phyloP scores from a whole-genome alignment of 2,329 filamentous ascomycete genomes.

The Simplicillium sp. region DNA sequence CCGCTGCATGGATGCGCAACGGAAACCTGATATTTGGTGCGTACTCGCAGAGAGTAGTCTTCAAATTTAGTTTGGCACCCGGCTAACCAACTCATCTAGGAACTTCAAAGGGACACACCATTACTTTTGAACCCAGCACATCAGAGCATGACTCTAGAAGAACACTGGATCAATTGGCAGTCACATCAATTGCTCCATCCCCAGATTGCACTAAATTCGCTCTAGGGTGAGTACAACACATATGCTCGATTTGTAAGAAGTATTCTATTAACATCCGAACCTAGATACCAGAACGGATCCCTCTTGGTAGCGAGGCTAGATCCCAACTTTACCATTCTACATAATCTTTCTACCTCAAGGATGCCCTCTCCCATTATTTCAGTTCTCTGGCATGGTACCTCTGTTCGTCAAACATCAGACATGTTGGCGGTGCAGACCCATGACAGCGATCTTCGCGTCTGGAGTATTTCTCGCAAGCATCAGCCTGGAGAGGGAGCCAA shows the following conservation, averaged over 20 bases:
- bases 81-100: constrained; percentile 39
- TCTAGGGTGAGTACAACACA: constrained; percentile 60
- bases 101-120: constrained; percentile 85
- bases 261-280: constrained; percentile 10
- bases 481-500: constrained; percentile 67
- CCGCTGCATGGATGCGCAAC: constrained; percentile 92
- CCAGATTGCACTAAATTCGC: constrained; percentile 90
- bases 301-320: constrained; percentile 83
- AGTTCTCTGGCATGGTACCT: constrained; percentile 92
- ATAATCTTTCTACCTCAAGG: constrained; percentile 79
- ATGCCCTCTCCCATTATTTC: constrained; percentile 80
- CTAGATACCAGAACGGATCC: constrained; percentile 88
- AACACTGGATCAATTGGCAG: constrained; percentile 84
- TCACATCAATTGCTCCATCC: constrained; percentile 85
- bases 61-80: constrained; percentile 10
- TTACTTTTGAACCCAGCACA: constrained; percentile 86
- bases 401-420: constrained; percentile 90
- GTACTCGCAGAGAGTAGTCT: constrained; percentile 16
- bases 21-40: constrained; percentile 94
- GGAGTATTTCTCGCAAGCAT: constrained; percentile 84
- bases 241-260: background rate
- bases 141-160: constrained; percentile 86
- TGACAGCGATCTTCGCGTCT: constrained; percentile 87
- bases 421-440: constrained; percentile 92
- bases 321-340: constrained; percentile 86